A percentile compares a stretch with the other conserved stretches of the same genome.
phyloP scores from a whole-genome alignment of 495 filamentous ascomycete genomes.

The Neurospora terricola region DNA sequence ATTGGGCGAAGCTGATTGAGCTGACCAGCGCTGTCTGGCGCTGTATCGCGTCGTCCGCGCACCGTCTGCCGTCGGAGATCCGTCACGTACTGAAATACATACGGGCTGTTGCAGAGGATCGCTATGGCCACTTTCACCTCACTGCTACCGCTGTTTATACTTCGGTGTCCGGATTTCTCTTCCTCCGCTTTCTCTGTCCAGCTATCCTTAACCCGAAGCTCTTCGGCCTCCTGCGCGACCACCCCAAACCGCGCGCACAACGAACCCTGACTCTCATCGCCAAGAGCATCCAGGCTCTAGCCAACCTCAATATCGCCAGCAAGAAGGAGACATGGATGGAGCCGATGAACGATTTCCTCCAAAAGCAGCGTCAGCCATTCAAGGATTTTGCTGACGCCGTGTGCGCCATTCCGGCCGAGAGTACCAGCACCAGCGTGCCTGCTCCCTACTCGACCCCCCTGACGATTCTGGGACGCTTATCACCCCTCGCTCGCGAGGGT shows the following conservation, averaged over 20 bases:
- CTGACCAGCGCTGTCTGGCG: constrained; percentile 80
- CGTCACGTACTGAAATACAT: constrained; percentile 86
- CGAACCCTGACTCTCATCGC: constrained; percentile 88
- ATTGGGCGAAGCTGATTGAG: constrained; percentile 71
- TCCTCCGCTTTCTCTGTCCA: constrained; percentile 91
- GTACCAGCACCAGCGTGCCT: constrained; percentile 50
- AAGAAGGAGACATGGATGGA: constrained; percentile 99
- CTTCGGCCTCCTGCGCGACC: constrained; percentile 81
- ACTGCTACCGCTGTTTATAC: constrained; percentile 73
- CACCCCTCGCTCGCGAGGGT: constrained; percentile 75
- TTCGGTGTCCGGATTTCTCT: constrained; percentile 93
- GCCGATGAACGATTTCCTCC: constrained; percentile 81
- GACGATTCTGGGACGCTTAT: constrained; percentile 77
- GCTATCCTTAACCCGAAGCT: constrained; percentile 94
- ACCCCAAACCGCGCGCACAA: constrained; percentile 77
- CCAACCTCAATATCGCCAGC: constrained; percentile 88
- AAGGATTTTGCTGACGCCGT: constrained; percentile 81
- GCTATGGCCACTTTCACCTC: constrained; percentile 89
- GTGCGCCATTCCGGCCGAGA: constrained; percentile 69
- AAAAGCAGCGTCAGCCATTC: constrained; percentile 57
- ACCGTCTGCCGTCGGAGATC: constrained; percentile 72
- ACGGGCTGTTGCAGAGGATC: constrained; percentile 85
- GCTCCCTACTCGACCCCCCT: constrained; percentile 89
- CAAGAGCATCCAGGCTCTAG: constrained; percentile 90
- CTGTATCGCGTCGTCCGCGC: constrained; percentile 60